A percentile compares a stretch with the other conserved stretches of the same genome.
Conservation (phyloP, 768 basidiomycete species). For the Amanita inopinata region DNA sequence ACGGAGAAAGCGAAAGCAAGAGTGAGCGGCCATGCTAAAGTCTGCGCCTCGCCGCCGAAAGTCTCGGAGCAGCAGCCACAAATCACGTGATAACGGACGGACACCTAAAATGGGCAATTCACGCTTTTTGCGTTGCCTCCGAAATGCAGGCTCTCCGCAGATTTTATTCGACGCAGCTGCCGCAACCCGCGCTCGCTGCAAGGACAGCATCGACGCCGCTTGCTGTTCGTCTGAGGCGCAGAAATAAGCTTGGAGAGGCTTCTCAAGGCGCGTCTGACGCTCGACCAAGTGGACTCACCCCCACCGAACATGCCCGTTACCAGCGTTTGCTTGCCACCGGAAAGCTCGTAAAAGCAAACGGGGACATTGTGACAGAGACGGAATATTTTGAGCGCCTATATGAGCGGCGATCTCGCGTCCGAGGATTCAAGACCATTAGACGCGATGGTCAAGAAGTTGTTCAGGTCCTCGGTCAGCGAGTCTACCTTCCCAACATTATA, state of each 20-base stretch:
- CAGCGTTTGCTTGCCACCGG: conserved; percentile 47
- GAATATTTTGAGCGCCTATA: conserved; percentile 54
- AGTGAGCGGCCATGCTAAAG: conserved; percentile 27
- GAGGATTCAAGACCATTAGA: conserved; percentile 44
- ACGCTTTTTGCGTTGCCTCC: conserved; percentile 10
- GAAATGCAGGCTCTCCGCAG: conserved; percentile 27
- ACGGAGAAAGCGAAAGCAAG: conserved; percentile 36
- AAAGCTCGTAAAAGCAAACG: conserved; percentile 27
- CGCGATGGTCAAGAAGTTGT: conserved; percentile 31
- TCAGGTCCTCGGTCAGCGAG: conserved; percentile 64
- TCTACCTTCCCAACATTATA: conserved; percentile 85
- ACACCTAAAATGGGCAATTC: conserved; percentile 5
- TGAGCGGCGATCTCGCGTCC: conserved; percentile 51
- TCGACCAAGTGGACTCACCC: conserved; percentile 48
- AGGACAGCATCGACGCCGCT: conserved; percentile 64
- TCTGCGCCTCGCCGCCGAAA: too few relatives aligned
- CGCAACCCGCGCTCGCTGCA: conserved; percentile 38
- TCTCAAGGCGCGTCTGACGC: conserved; percentile 34
- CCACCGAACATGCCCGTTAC: conserved; percentile 54
- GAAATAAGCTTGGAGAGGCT: conserved; percentile 33
- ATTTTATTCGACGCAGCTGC: conserved; percentile 30
- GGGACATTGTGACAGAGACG: conserved; percentile 34
- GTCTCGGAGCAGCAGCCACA: too few relatives aligned
- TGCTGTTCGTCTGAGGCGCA: conserved; percentile 63
- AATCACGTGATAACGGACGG: conserved; percentile 2